Base-by-base conservation (phyloP, 805 yeast genomes). In the Ogataea populi-albae region DNA sequence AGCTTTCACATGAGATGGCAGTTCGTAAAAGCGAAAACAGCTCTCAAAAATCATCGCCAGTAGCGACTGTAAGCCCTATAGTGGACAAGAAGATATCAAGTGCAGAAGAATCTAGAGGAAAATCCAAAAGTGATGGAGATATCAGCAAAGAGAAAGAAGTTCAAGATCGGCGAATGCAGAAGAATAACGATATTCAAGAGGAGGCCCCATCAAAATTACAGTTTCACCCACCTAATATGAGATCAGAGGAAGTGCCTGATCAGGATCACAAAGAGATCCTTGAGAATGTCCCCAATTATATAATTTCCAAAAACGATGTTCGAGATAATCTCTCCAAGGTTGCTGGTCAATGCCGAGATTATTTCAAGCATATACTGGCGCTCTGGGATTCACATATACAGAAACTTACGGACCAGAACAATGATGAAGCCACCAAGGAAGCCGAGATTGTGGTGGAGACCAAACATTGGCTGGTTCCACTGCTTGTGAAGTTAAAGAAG, bases 401-500 rank as follows among this genome's bases (percentile, higher is more conserved):
- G 12, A 43, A 45, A 43, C 25, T 18, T 26, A 28, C 30, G 6
- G 28, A 32, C 6, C 9, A 11, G 9, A 34, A 33, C 4, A 51
- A 36, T 31, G 35, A 17, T 38, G 28, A 37, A 36, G 34, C 27
- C 19, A 26, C 47, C n/a, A 17, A 27, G 52, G 23, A 49, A 42
- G 18, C 55, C 50, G 20, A 48, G 44, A 17, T 59, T 50, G 23
- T 47, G 2, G 38, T 73, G 3, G 79, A 77, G 25, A 75, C 82
- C 2, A 72, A 71, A 47, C 59, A 50, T 34, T 61, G 71, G 42
- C 48, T 80, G 18, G 64, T 71, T 25, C 80, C 82, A 4, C 49
- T 73, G 26, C 52, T 86, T 24, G 75, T 77, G 3, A 62, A 66
- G 40, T 64, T 87, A 15, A 65, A 86, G 5, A 64, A 69, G 19